phyloP scores from a whole-genome alignment of 257 asterid species.

The Avicennia marina region DNA sequence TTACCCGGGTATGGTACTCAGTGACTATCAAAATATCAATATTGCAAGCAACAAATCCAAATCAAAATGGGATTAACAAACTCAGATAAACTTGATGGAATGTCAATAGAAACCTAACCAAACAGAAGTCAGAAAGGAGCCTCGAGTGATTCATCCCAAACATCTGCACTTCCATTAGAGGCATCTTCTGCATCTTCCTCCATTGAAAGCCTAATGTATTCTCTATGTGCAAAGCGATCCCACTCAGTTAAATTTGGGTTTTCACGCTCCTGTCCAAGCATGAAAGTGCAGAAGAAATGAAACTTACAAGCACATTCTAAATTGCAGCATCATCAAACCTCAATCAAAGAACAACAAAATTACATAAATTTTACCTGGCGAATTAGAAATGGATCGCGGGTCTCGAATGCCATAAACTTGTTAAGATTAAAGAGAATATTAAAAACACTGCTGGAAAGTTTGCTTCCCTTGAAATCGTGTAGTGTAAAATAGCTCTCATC shows the following conservation, averaged over 20 bases:
- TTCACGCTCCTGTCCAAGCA: conserved; percentile 83
- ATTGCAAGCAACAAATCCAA: background rate
- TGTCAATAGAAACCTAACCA: conserved; percentile 35
- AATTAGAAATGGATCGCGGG: conserved; percentile 93
- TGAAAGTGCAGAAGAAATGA: background rate
- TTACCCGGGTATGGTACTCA: background rate
- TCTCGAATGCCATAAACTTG: conserved; percentile 98
- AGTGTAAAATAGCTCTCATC: conserved; percentile 78
- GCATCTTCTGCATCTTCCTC: conserved; percentile 99
- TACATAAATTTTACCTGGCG: conserved; percentile 70
- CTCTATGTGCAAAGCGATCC: conserved; percentile 99
- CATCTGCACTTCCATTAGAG: conserved; percentile 98
- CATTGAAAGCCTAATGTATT: conserved; percentile 98
- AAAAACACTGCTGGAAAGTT: conserved; percentile 85
- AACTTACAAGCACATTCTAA: too few relatives aligned
- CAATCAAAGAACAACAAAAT: conserved; percentile 1
- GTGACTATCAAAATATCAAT: conserved; percentile 3
- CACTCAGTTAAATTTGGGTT: conserved; percentile 98
- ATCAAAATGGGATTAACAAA: background rate
- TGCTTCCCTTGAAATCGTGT: conserved; percentile 84
- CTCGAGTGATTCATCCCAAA: conserved; percentile 98
- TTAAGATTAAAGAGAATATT: conserved; percentile 95
- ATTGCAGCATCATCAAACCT: background rate
- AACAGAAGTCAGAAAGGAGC: conserved; percentile 78
- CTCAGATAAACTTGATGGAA: background rate